Conservation (phyloP, 2,329 filamentous ascomycete species). For the Fusarium begoniae region DNA sequence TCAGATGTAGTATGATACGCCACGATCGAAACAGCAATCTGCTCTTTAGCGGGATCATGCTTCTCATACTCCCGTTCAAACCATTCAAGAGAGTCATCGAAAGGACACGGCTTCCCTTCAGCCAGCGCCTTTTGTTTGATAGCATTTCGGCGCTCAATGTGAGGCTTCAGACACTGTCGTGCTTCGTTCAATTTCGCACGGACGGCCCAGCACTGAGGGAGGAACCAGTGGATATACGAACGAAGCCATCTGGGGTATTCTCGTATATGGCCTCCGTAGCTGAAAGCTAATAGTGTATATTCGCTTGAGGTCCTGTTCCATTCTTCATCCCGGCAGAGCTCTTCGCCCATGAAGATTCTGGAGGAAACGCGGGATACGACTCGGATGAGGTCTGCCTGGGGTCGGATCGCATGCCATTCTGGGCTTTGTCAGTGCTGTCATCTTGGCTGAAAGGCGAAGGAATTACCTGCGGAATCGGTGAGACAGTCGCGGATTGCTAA, state of each 20-base stretch:
- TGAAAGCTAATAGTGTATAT: conserved; percentile 55
- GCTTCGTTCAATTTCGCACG: conserved; percentile 37
- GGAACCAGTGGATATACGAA: conserved; percentile 56
- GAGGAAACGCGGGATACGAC: conserved; percentile 5
- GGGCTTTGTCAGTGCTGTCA: rapidly evolving
- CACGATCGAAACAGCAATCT: conserved; percentile 52
- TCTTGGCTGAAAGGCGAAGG: too few species aligned
- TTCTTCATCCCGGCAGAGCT: conserved; percentile 53
- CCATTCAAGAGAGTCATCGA: conserved; percentile 63
- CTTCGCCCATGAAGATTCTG: conserved; percentile 45
- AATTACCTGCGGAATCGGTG: not conserved
- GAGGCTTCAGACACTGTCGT: conserved; percentile 34
- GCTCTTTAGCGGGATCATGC: conserved; percentile 17
- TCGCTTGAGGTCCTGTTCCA: conserved; percentile 56
- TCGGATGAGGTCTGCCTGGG: not conserved
- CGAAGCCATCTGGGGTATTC: conserved; percentile 56
- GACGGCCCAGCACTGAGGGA: conserved; percentile 44
- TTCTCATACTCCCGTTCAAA: conserved; percentile 54
- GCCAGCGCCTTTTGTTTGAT: conserved; percentile 43
- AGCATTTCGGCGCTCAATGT: conserved; percentile 21
- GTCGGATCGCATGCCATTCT: not conserved
- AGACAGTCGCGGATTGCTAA: not conserved
- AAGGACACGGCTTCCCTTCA: not conserved
- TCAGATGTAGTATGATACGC: conserved; percentile 63
- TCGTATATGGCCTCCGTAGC: conserved; percentile 36